phyloP scores from a whole-genome alignment of 495 filamentous ascomycete species.

The Copromyces sp. region DNA sequence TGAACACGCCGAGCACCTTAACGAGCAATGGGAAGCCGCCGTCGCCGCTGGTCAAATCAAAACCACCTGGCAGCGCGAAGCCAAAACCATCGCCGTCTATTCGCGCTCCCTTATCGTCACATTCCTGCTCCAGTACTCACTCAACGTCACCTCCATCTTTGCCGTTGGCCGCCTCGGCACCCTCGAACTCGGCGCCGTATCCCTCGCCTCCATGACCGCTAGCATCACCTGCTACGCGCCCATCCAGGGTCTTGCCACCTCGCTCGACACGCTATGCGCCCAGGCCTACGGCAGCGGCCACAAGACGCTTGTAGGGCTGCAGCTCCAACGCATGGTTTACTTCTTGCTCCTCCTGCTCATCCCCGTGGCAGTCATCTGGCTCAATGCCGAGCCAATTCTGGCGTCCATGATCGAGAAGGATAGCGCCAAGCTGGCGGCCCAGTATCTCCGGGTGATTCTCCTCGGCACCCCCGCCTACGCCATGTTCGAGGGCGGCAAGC shows the following conservation, averaged over 20 bases:
- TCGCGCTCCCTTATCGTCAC: conserved; percentile 54
- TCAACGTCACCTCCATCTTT: conserved; percentile 62
- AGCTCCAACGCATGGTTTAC: conserved; percentile 60
- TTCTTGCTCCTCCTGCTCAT: conserved; percentile 53
- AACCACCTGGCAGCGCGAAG: conserved; percentile 80
- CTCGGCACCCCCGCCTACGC: conserved; percentile 59
- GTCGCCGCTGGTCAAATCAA: conserved; percentile 64
- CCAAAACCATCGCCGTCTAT: conserved; percentile 51
- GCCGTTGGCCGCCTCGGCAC: conserved; percentile 56
- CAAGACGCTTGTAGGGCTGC: conserved; percentile 58
- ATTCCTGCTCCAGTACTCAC: conserved; percentile 63
- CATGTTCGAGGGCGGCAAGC: conserved; percentile 58
- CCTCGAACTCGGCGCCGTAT: conserved; percentile 52
- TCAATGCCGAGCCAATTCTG: conserved; percentile 48
- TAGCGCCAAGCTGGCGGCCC: conserved; percentile 53
- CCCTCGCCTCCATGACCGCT: conserved; percentile 60
- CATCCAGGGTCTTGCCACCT: conserved; percentile 60
- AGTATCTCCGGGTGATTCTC: conserved; percentile 56
- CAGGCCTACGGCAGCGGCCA: conserved; percentile 68
- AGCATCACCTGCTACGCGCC: conserved; percentile 66
- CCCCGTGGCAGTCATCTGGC: conserved; percentile 53
- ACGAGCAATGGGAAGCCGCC: conserved; percentile 70
- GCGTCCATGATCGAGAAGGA: conserved; percentile 45
- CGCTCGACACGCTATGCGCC: conserved; percentile 63
- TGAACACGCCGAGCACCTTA: conserved; percentile 23